Evolutionary conservation across 106 monocot genomes (phyloP), one percentile per base, ranked within the genome.

Genomic region (Ottelia alismoides): DNA sequence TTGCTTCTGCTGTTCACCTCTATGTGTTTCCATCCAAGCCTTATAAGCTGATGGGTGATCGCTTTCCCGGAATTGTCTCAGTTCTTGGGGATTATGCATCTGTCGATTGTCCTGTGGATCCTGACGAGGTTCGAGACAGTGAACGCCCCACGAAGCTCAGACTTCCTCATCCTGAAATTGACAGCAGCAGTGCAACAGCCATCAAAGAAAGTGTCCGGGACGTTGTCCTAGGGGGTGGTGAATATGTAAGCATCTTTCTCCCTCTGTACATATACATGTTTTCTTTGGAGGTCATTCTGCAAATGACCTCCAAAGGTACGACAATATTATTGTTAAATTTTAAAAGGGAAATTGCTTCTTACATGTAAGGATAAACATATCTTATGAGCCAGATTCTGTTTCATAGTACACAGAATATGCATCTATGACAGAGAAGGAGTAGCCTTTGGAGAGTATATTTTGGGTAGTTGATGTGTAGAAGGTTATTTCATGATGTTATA

Each of bases 61-160:
- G 67, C 28, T 67, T 76, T 31, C 23, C 63, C 46, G 88, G 94
- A 56, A 56, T 47, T 22, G 72, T 96, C 27, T 72, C 94, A 17
- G 83, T 88, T 53, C 81, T 96, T 45, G 94, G 94, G 32, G 94
- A 96, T 51, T 88, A 94, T 76, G 84, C 76, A 31, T 84, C 94
- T 29, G 68, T 76, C 18, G 81, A 84, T 30, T 75, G 87, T 49
- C 78, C 78, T 43, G 51, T 88, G 58, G 94, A 88, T 69, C 84
- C 81, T 21, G 94, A 96, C 23, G 94, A 96, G 50, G 79, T 96
- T 35, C 84, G 81, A 66, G 94, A 96, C 48, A 96, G 84, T 67
- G 84, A 85, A 32, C 69, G 84, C 35, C 84, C 94, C 11, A 79
- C 84, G 20, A 96, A 96, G 66, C 62, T 85, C 25, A 84, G 76